phyloP scores from a whole-genome alignment of 2,329 filamentous ascomycete species.

The Clonostachys byssicola region DNA sequence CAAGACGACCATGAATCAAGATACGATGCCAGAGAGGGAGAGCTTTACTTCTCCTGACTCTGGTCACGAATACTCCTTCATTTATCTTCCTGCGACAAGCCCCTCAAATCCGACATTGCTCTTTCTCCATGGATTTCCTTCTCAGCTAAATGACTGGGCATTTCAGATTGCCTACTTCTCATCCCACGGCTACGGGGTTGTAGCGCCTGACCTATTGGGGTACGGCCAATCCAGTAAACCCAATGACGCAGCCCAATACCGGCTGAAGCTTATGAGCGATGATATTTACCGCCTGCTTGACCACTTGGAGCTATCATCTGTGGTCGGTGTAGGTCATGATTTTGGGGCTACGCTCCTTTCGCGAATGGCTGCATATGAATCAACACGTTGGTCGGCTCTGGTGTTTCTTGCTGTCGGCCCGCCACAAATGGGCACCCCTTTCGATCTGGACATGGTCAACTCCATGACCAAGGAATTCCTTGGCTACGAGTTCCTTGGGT shows the following conservation, averaged over 20 bases:
- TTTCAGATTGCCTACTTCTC: constrained; percentile 27
- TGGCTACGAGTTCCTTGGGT: constrained; percentile 22
- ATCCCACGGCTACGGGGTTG: constrained; percentile 29
- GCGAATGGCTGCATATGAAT: constrained; percentile 16
- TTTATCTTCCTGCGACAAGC: constrained; percentile 11
- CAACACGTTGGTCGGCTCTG: constrained; percentile 9
- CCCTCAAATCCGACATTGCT: constrained; percentile 26
- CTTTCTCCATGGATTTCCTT: constrained; percentile 44
- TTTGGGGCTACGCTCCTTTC: constrained; percentile 24
- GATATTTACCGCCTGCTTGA: constrained; percentile 25
- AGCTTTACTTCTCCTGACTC: too few relatives aligned
- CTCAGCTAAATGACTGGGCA: constrained; percentile 36
- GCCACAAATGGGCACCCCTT: constrained; percentile 14
- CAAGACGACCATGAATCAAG: too few relatives aligned
- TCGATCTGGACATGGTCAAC: constrained; percentile 22
- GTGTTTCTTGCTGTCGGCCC: constrained; percentile 23
- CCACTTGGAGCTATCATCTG: constrained; percentile 17
- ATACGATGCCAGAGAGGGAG: too few relatives aligned
- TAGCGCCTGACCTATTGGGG: constrained; percentile 35
- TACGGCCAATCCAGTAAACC: constrained; percentile 27
- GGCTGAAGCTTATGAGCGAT: constrained; percentile 19
- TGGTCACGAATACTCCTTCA: constrained; percentile 15
- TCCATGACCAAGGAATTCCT: constrained; percentile 17
- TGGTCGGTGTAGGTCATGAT: constrained; percentile 37
- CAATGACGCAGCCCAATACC: constrained; percentile 16